phyloP scores from a whole-genome alignment of 352 stramenopile species.

The Aphanomyces cochlioides region DNA sequence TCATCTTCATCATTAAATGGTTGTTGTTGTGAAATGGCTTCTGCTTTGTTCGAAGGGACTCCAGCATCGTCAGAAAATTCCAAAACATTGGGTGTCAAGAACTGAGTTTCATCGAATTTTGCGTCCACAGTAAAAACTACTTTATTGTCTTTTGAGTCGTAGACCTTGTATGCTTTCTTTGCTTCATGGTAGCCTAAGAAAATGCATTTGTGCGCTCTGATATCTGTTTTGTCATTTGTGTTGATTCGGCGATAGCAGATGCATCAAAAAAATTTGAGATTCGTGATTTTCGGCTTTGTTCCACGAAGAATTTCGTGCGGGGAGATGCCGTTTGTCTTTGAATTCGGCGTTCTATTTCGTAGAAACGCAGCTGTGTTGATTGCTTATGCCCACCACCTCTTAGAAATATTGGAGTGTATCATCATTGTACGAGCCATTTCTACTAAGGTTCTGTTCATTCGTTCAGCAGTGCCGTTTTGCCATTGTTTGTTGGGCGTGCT shows the following conservation, averaged over 20 bases:
- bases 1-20: neutral
- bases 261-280: constrained; percentile 23
- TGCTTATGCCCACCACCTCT: too few relatives aligned
- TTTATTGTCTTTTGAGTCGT: constrained; percentile 17
- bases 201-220: constrained; percentile 32
- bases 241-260: constrained; percentile 12
- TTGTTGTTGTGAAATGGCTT: neutral
- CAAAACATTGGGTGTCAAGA: neutral
- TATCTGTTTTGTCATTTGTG: constrained; percentile 27
- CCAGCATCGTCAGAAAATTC: neutral
- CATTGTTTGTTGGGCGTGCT: too few relatives aligned
- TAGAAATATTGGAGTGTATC: too few relatives aligned
- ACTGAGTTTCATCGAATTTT: constrained; percentile 26
- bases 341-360: constrained; percentile 15
- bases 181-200: constrained; percentile 35
- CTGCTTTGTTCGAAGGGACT: neutral
- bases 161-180: constrained; percentile 29
- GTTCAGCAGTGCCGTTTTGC: too few relatives aligned
- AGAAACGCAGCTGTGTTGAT: too few relatives aligned
- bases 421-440: too few relatives aligned
- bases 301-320: constrained; percentile 7
- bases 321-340: constrained; percentile 4
- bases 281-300: constrained; percentile 2
- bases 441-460: too few relatives aligned
- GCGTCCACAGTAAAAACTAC: constrained; percentile 9